phyloP scores from a whole-genome alignment of 306 rosid genomes.

The Rosa persica region DNA sequence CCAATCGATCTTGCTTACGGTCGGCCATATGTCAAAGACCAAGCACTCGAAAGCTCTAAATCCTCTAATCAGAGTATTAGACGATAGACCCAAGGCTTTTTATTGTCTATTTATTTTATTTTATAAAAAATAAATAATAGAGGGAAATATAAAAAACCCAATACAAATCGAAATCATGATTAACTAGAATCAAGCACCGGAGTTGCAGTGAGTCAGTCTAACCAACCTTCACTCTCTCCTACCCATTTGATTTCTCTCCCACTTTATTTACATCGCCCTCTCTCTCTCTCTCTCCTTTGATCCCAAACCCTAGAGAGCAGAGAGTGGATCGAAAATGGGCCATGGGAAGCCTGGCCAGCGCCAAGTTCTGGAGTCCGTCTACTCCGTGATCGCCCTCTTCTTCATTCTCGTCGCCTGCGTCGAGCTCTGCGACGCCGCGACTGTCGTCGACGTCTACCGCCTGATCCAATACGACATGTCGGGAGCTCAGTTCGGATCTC shows the following conservation, averaged over 20 bases:
- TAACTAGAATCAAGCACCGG: neutral
- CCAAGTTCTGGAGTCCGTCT: conserved; percentile 61
- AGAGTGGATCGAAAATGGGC: conserved; percentile 17
- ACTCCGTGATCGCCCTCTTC: conserved; percentile 71
- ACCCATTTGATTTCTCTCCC: neutral
- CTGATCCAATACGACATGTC: conserved; percentile 92
- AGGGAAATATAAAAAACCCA: too few species aligned
- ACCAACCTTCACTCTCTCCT: neutral
- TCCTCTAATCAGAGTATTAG: too few species aligned
- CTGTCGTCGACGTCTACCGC: conserved; percentile 93
- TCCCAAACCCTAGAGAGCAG: conserved; percentile 38
- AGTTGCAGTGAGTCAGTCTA: neutral
- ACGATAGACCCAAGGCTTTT: too few species aligned
- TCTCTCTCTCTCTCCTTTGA: conserved; percentile 3
- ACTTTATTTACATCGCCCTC: neutral
- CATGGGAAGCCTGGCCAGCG: conserved; percentile 46
- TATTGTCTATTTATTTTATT: too few species aligned
- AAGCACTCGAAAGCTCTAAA: too few species aligned
- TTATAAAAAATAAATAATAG: too few species aligned
- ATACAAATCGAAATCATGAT: too few species aligned
- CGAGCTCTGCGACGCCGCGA: conserved; percentile 94
- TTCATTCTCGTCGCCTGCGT: conserved; percentile 79
- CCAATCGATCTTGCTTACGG: too few species aligned
- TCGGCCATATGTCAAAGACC: too few species aligned
- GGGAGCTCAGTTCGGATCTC: conserved; percentile 91